These are phyloP conservation scores for Phytopythium delawarense DNA, from an alignment of 352 stramenopile genomes.

Conservation along the genomic window DNA sequence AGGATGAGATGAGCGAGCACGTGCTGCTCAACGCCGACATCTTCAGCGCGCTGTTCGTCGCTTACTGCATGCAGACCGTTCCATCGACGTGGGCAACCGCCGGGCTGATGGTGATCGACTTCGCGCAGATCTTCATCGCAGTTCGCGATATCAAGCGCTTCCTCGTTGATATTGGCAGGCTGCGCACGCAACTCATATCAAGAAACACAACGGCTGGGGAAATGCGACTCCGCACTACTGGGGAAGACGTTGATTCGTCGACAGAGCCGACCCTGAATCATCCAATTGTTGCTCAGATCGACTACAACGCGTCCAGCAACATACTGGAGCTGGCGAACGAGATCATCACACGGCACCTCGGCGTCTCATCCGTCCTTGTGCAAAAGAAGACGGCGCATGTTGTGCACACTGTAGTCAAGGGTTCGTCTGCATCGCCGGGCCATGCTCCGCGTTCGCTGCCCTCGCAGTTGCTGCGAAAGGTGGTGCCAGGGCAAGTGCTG, in stretches of 20 bases:
- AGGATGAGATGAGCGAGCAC: conserved; percentile 18
- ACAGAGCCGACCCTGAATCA: background rate
- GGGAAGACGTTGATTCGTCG: too few relatives aligned
- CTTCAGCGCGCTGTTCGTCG: conserved; percentile 23
- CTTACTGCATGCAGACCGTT: conserved; percentile 23
- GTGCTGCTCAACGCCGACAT: conserved; percentile 21
- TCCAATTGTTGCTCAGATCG: too few relatives aligned
- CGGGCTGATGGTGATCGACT: conserved; percentile 23
- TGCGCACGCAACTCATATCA: background rate
- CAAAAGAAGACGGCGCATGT: background rate
- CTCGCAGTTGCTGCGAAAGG: background rate
- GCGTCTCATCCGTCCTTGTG: background rate
- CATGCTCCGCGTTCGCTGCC: too few relatives aligned
- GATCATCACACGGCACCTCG: background rate
- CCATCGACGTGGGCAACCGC: conserved; percentile 14
- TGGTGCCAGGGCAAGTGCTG: background rate
- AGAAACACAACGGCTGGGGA: too few relatives aligned
- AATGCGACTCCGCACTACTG: too few relatives aligned
- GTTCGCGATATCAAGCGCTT: conserved; percentile 11
- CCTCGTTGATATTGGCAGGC: background rate
- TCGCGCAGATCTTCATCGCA: conserved; percentile 14
- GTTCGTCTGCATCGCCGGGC: too few relatives aligned
- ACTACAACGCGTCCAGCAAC: too few relatives aligned
- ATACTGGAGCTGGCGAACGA: background rate
- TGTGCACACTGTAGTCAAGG: too few relatives aligned